Evolutionary conservation across 1,284 basidiomycete species (phyloP), one percentile per base, ranked within the genome.

Genomic region (Apiotrichum domesticum): DNA sequence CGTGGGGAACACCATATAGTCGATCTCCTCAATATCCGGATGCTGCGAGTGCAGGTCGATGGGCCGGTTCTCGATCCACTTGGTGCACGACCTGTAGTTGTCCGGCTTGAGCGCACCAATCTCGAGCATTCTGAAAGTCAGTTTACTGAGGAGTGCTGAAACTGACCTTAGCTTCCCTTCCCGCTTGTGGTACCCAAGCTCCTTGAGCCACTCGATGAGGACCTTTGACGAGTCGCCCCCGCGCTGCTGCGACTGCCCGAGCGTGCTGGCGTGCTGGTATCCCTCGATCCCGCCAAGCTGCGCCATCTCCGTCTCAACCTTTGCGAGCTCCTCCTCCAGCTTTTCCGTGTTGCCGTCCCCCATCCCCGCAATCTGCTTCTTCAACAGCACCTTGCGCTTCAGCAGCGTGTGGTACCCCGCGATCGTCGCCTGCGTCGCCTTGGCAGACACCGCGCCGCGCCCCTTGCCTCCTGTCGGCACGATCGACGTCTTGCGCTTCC

Each of bases 201-300:
- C 83, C 61, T 81, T 81, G 59, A 93, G 71, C 88, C 89, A 94
- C 32, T 65, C 70, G 47, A 93, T 81, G 29, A 92, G 76, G 1
- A 91, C 79, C 65, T 83, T 87, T 67, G 91, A 87, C 64, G 86
- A 88, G 13, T 90, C 90, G 5, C 90, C 90, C 14, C 90, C 90
- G 54, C 90, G 78, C 61, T 90, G 86, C 11, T 77, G 80, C 4
- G 85, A 82, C 70, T 94, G 90, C 0, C 90, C 90, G 15, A 87
- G 80, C 50, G 77, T 81, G 43, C 88, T 91, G 80, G 91, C 89
- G 44, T 79, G 80, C 71, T 93, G 90, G 72, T 93, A 93, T 13
- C 78, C 79, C 55, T 84, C 83, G 35, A 94, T 69, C 1, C 90
- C 90, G 3, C 90, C 90, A 13, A 90, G 74, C 13, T 73, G 74